Conservation (phyloP, 1,284 basidiomycete species). For the Leccinum subspadiceum region DNA sequence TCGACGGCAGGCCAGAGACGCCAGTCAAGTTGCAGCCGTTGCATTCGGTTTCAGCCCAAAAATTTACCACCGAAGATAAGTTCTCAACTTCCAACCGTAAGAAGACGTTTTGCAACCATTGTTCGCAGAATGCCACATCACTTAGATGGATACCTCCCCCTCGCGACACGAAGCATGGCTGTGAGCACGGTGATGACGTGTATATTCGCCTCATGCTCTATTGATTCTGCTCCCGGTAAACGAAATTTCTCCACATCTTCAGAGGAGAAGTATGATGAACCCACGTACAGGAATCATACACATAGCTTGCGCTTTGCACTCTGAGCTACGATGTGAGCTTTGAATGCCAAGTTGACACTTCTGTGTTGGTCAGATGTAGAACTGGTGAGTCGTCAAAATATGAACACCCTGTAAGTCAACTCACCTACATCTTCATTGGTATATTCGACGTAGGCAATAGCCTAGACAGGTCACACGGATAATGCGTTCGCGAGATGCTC, state of each 20-base stretch:
- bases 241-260: not conserved
- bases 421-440: not conserved
- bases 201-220: not conserved
- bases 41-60: not conserved
- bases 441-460: not conserved
- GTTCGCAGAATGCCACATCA: not conserved
- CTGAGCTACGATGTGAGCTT: not conserved
- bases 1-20: not conserved
- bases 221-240: not conserved
- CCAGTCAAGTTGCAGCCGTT: not conserved
- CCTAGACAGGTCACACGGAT: no score
- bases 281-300: not conserved
- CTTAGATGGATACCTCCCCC: not conserved
- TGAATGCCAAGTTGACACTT: not conserved
- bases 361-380: not conserved
- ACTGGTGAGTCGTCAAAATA: not conserved
- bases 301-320: not conserved
- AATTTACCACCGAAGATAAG: not conserved
- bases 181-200: not conserved
- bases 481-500: not conserved
- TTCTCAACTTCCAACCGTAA: not conserved
- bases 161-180: not conserved
- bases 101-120: not conserved
- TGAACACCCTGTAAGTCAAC: not conserved
- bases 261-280: not conserved